Percentiles rank a stretch among this genome's conserved stretches.
Evolutionary conservation across 2,329 filamentous ascomycete species (phyloP).

Genomic region (Colletotrichum phormii): DNA sequence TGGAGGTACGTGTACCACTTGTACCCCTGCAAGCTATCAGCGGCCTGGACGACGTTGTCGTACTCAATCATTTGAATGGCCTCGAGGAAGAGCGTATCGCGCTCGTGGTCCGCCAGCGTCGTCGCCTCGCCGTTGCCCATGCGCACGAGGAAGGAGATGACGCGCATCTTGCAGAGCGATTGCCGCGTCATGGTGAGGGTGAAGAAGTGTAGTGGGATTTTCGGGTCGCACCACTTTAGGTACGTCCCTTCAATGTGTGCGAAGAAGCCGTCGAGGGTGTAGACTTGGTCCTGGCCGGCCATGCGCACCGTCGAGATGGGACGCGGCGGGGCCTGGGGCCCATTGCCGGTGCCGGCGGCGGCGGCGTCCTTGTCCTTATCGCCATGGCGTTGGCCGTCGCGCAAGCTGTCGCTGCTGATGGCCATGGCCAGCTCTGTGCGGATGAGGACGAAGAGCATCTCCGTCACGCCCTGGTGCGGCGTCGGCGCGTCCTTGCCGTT

Average conservation of each 20-base stretch:
- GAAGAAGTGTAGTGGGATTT: slow-evolving; percentile 70
- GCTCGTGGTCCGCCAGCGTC: slow-evolving; percentile 57
- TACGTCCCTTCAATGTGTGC: slow-evolving; percentile 68
- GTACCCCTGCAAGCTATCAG: slow-evolving; percentile 63
- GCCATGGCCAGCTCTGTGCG: slow-evolving; percentile 68
- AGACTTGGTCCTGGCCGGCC: slow-evolving; percentile 60
- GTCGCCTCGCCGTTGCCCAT: slow-evolving; percentile 54
- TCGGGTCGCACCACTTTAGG: slow-evolving; percentile 66
- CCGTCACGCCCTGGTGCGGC: slow-evolving; percentile 63
- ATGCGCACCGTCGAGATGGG: slow-evolving; percentile 54
- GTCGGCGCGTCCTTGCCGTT: slow-evolving; percentile 66
- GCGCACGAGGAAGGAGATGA: slow-evolving; percentile 65
- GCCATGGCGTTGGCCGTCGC: slow-evolving; percentile 44
- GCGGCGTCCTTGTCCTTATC: slow-evolving; percentile 41
- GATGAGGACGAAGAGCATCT: slow-evolving; percentile 70
- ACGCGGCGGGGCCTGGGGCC: slow-evolving; percentile 41
- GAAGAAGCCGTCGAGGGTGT: slow-evolving; percentile 65
- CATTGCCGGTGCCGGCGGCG: slow-evolving; percentile 25
- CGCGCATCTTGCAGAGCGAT: slow-evolving; percentile 67
- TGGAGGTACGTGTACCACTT: slow-evolving; percentile 70
- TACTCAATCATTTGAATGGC: slow-evolving; percentile 70
- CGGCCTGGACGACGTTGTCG: slow-evolving; percentile 66
- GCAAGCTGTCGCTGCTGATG: slow-evolving; percentile 59
- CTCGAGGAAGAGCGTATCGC: slow-evolving; percentile 64
- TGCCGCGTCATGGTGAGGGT: slow-evolving; percentile 68